These are phyloP conservation scores for Ceratobasidium sp. DNA, from an alignment of 1,284 basidiomycete species.

Conservation along the genomic window DNA sequence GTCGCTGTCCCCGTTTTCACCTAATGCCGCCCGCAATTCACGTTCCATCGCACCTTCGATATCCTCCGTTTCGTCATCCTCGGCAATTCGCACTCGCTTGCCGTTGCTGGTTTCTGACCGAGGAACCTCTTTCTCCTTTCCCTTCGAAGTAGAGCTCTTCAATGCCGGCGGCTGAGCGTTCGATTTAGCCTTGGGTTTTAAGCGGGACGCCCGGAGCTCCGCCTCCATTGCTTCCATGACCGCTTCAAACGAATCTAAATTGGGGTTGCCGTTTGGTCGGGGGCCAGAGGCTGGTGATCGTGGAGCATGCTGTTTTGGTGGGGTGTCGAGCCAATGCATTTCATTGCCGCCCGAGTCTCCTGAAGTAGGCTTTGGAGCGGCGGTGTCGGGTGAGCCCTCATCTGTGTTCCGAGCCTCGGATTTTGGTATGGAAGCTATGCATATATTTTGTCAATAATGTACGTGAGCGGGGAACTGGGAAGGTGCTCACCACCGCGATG, in stretches of 20 bases:
- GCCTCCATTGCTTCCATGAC: slow-evolving; percentile 95
- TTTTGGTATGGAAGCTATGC: slow-evolving; percentile 75
- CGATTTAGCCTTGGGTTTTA: slow-evolving; percentile 9
- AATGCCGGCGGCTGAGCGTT: slow-evolving; percentile 20
- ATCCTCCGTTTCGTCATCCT: slow-evolving; percentile 63
- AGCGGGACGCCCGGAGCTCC: slow-evolving; percentile 66
- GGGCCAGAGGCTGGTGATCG: slow-evolving; percentile 36
- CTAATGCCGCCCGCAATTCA: slow-evolving; percentile 76
- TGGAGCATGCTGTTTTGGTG: slow-evolving; percentile 25
- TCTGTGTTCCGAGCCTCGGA: not conserved
- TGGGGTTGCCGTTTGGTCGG: slow-evolving; percentile 60
- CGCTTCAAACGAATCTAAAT: slow-evolving; percentile 90
- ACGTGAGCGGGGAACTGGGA: not conserved
- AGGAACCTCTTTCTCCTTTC: slow-evolving; percentile 55
- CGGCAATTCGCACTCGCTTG: slow-evolving; percentile 52
- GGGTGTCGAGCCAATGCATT: slow-evolving; percentile 38
- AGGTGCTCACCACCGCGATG: slow-evolving; percentile 75
- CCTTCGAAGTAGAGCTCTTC: slow-evolving; percentile 50
- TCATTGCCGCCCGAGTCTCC: slow-evolving; percentile 24
- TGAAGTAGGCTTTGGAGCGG: slow-evolving; percentile 10
- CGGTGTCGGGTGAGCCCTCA: not conserved
- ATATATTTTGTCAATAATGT: not conserved
- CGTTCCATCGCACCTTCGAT: slow-evolving; percentile 86
- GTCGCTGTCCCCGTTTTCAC: slow-evolving; percentile 60
- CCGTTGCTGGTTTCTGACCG: slow-evolving; percentile 55